Base-by-base conservation (phyloP, 257 asterid species). In the Perilla frutescens region DNA sequence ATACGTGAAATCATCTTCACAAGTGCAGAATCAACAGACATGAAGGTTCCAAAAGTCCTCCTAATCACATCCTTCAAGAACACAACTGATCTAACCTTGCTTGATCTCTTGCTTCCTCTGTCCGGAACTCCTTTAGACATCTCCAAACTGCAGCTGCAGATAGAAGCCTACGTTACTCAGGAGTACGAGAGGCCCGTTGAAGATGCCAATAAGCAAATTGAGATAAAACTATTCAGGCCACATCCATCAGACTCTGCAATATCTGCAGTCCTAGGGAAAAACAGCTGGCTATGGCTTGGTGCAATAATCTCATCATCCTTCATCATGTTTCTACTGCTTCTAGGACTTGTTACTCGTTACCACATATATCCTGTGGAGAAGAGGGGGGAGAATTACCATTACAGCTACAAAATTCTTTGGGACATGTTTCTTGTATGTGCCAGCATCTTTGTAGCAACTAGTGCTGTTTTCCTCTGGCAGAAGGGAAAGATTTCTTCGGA, bases 211-310 rank as follows among this genome's bases (percentile, higher is more conserved):
- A 82, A 71, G 26, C 82, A 60, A 34, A 62, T 76, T 6, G 67
- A 48, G 76, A 72, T 80, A 3, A 73, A 43, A 65, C 67, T 79
- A 57, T 82, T 86, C 60, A 77, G 78, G 79, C 88, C 84, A 47
- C 71, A 53, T 50, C 68, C 80, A 29, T 59, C 67, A 4, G 89
- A 87, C 36, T 34, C 60, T 7, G 87, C 89, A 11, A 78, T 87
- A 47, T 77, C 90, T 6, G 65, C 84, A 20, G 76, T 77, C 8
- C 72, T 91, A n/a, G 96, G 90, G 55, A 51, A 55, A 5, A 84
- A 79, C 71, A 78, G 81, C 71, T 89, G 94, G 93, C 82, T 89
- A 2, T 91, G 91, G 84, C 89, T 91, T n/a, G 93, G 88, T 0
- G 84, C 85, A 2, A 84, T 87, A 68, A 89, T 87, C 54, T 59